A percentile compares a stretch with the other conserved stretches of the same genome.
Evolutionary conservation across 2,329 filamentous ascomycete species (phyloP).

Genomic region (Exophiala viscosa): DNA sequence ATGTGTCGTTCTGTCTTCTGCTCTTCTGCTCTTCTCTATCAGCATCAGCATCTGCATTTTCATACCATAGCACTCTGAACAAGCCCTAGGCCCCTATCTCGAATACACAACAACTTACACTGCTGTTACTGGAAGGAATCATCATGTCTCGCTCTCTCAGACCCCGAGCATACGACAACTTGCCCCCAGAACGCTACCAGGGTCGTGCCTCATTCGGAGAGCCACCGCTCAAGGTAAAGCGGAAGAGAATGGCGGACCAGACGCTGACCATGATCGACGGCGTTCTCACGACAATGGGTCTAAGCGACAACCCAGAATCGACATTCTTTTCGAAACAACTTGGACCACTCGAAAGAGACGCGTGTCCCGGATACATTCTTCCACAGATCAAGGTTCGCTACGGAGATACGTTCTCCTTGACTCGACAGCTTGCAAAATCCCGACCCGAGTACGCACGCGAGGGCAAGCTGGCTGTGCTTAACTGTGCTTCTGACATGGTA

Average conservation of each 20-base stretch:
- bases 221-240: constrained; percentile 2
- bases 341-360: constrained; percentile 1
- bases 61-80: too few species aligned
- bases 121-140: too few species aligned
- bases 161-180: constrained; percentile 6
- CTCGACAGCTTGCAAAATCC: constrained; percentile 1
- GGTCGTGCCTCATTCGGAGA: constrained; percentile 9
- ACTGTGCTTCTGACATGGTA: constrained; percentile 10
- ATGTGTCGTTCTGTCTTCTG: too few species aligned
- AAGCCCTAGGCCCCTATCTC: too few species aligned
- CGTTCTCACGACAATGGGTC: neutral
- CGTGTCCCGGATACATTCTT: neutral
- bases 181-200: constrained; percentile 11
- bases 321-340: constrained; percentile 9
- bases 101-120: too few species aligned
- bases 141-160: constrained; percentile 4
- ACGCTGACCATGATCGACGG: constrained; percentile 1
- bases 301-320: constrained; percentile 6
- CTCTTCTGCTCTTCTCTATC: too few species aligned
- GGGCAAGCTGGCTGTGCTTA: constrained; percentile 8
- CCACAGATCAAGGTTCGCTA: constrained; percentile 5
- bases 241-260: constrained; percentile 3
- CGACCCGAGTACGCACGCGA: constrained; percentile 7
- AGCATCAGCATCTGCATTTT: too few species aligned
- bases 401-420: constrained; percentile 7